These are phyloP conservation scores for Marvania coccoides DNA, from an alignment of 139 green algal species.

Conservation along the genomic window DNA sequence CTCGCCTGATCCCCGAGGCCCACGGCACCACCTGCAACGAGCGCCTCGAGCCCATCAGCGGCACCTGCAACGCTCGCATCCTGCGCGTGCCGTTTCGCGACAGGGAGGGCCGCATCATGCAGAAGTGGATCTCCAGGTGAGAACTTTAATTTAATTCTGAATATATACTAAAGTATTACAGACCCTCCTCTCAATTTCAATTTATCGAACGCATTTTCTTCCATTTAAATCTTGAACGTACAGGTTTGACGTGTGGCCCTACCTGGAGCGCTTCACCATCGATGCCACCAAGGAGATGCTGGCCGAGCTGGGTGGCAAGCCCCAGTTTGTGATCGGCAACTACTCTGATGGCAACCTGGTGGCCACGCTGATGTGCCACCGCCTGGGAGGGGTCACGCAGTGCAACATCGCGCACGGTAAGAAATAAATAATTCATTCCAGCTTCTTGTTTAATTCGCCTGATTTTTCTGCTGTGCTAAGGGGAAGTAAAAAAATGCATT, in stretches of 20 bases:
- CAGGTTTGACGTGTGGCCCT: slow-evolving; percentile 76
- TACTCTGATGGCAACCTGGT: slow-evolving; percentile 83
- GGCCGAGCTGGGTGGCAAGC: slow-evolving; percentile 50
- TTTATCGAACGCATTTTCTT: not conserved
- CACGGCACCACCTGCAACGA: slow-evolving; percentile 69
- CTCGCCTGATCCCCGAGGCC: slow-evolving; percentile 69
- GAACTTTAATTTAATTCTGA: no score
- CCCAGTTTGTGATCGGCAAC: slow-evolving; percentile 79
- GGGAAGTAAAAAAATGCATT: no score
- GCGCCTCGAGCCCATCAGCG: slow-evolving; percentile 63
- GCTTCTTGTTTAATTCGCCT: no score
- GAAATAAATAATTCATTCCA: no score
- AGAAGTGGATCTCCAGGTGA: slow-evolving; percentile 67
- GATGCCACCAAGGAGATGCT: slow-evolving; percentile 54
- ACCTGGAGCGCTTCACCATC: slow-evolving; percentile 73
- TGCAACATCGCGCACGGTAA: slow-evolving; percentile 82
- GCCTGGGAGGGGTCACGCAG: slow-evolving; percentile 51
- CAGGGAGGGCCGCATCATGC: slow-evolving; percentile 33
- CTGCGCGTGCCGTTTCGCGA: slow-evolving; percentile 69
- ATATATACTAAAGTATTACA: no score
- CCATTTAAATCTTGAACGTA: no score
- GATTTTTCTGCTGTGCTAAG: no score
- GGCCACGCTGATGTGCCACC: slow-evolving; percentile 54
- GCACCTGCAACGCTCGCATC: slow-evolving; percentile 57
- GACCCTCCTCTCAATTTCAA: not conserved